Conservation (phyloP, 768 basidiomycete genomes). For the Russula brevipes region DNA sequence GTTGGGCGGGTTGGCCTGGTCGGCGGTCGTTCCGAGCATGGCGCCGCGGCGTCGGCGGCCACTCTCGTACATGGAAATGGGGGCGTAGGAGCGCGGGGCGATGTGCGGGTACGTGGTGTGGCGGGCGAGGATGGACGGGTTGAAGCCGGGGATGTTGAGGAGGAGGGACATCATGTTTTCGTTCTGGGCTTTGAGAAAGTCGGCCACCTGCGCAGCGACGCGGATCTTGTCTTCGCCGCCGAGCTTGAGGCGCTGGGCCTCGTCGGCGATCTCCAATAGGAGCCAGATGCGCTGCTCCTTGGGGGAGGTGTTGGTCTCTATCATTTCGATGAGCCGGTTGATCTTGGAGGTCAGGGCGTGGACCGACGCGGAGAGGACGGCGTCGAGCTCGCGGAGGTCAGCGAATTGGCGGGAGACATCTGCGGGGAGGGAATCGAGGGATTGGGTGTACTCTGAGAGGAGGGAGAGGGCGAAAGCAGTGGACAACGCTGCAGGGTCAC, state of each 20-base stretch:
- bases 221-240: constrained; percentile 98
- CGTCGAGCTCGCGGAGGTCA: constrained; percentile 97
- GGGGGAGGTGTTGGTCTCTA: constrained; percentile 54
- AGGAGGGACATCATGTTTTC: constrained; percentile 58
- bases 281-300: constrained; percentile 80
- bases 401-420: constrained; percentile 93
- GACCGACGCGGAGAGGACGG: constrained; percentile 89
- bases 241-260: constrained; percentile 83
- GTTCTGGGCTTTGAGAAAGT: constrained; percentile 69
- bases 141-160: constrained; percentile 58
- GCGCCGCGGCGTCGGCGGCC: constrained; percentile 54
- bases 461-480: constrained; percentile 61
- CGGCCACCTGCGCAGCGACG: constrained; percentile 86
- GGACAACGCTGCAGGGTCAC: constrained; percentile 30
- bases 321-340: constrained; percentile 64
- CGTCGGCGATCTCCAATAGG: constrained; percentile 90
- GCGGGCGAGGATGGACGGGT: constrained; percentile 50
- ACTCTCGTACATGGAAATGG: constrained; percentile 54
- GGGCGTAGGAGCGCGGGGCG: constrained; percentile 60
- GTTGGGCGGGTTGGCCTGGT: constrained; percentile 61
- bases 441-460: constrained; percentile 82
- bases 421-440: constrained; percentile 87
- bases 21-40: constrained; percentile 42
- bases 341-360: constrained; percentile 77
- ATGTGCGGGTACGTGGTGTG: constrained; percentile 75